Base-by-base conservation (phyloP, 345 rosid species). In the Carallia pectinifolia region DNA sequence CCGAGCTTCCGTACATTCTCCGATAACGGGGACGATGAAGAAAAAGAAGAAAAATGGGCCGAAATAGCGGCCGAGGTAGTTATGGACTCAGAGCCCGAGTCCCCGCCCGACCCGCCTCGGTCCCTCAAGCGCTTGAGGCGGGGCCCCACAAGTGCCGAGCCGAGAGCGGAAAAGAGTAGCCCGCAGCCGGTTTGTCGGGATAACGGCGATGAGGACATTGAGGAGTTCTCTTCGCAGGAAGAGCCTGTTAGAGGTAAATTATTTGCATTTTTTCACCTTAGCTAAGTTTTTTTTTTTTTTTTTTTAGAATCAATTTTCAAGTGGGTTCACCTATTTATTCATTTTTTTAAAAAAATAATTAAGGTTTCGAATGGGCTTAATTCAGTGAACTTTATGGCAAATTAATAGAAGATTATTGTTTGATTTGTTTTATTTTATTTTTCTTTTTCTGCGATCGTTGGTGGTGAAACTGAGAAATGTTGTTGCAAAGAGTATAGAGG, bases 201-300 rank as follows among this genome's bases (percentile, higher is more conserved):
- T 34, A 40, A 64, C 75, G 80, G 71, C 29, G 91, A 89, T 47
- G 97, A 91, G 58, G 97, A 92, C 3, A 90, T 94, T 34, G 96
- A 87, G 63, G 95, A 85, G 74, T 89, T 91, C 80, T 90, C 96
- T 64, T 88, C 97, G 2, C 85, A 79, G 52, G 97, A 91, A 7
- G 87, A 80, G 62, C 39, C 71, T 34, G 31, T 64, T 16, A 38
- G 40, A 63, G 91, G 89, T 87, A 74, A 6, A 5, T 27, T 4
- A 23, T 7, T 4, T 34, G 44, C 18, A 2, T 33, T 15, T 15
- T 23, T 47, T 48, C 7, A 19, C 4, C 6, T 6, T 12, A 5
- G 65, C 16, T 58, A 23, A 23, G 23, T 16, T 10, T 17, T 37
- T 37, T 36, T 6, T 4, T 7, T 1, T 10, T 15, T 23, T 53